Base-by-base conservation (phyloP, 2,329 filamentous ascomycete genomes). In the Aspergillus fumigatus region DNA sequence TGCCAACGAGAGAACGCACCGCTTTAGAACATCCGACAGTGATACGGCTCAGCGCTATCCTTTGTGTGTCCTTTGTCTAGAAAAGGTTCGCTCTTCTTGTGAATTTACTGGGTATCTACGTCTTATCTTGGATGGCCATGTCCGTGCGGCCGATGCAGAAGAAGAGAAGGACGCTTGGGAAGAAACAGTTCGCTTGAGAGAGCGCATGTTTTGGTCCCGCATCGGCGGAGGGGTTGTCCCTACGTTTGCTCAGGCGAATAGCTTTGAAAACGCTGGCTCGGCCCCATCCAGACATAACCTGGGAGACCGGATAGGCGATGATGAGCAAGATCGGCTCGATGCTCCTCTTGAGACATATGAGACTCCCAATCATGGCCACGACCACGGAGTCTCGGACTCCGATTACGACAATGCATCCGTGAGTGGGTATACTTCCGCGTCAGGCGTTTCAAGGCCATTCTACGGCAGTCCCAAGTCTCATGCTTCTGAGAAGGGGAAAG, bases 121-220 rank as follows among this genome's bases (percentile, higher is more conserved):
- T 48, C 90, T 97, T 75, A 84, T 97, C 56, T 90, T 93, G 64
- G 93, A 97, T 65, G 94, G 94, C 2, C 89, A 96, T 67, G 94
- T 94, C 86, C 86, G 90, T 51, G 87, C 88, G 11, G 89, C 92
- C 49, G 89, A 89, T 55, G 84, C 88, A 41, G 90, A 94, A 51
- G 89, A 92, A 35, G 90, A 95, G 74, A 90, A 89, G 68, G 84
- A 86, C 27, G 91, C 92, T 0, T 99, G 94, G 94, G 93, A 97
- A 70, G 94, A 99, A 77, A 91, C 91, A 56, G 89, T 97, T 10
- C 85, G 88, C 29, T 75, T 97, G 50, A 83, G 94, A 51, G 94
- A 99, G 72, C 87, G 93, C 65, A 96, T 99, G 89, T 99, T 99
- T 71, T 99, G 94, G 94, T 86, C 90, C 51, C 84, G 94, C 54